These are phyloP conservation scores for Cephaloascus albidus DNA, from an alignment of 805 yeast genomes.

Conservation along the genomic window DNA sequence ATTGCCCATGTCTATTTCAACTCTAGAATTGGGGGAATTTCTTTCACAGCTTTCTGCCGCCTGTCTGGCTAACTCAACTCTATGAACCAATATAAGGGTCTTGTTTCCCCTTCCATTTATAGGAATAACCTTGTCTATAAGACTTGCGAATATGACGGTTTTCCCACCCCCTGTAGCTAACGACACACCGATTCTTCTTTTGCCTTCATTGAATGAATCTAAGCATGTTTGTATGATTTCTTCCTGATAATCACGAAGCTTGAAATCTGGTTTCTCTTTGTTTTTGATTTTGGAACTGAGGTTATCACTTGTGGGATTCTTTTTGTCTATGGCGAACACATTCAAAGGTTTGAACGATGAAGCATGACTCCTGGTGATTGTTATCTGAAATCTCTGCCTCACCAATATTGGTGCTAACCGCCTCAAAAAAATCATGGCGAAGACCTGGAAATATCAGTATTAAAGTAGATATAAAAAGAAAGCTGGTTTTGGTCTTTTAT, in stretches of 20 bases:
- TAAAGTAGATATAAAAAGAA: too few species aligned
- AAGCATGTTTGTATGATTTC: constrained; percentile 57
- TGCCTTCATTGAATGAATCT: constrained; percentile 33
- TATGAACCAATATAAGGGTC: constrained; percentile 64
- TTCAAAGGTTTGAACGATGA: too few species aligned
- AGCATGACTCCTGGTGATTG: too few species aligned
- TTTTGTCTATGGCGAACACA: too few species aligned
- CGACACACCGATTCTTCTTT: constrained; percentile 64
- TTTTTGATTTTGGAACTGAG: too few species aligned
- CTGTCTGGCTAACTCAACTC: constrained; percentile 71
- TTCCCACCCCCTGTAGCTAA: constrained; percentile 95
- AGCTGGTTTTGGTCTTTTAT: too few species aligned
- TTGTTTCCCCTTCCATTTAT: constrained; percentile 16
- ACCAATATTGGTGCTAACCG: too few species aligned
- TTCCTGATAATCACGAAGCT: constrained; percentile 52
- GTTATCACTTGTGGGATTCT: too few species aligned
- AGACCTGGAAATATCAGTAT: too few species aligned
- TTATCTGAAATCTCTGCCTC: too few species aligned
- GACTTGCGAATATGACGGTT: constrained; percentile 64
- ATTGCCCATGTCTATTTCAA: constrained; percentile 66
- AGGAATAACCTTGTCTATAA: constrained; percentile 37
- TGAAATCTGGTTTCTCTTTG: neutral
- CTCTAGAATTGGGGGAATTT: constrained; percentile 39
- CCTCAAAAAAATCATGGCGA: too few species aligned
- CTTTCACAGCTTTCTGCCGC: constrained; percentile 41